Evolutionary conservation across 805 yeast species (phyloP), one percentile per base, ranked within the genome.

Genomic region (Saturnispora sekii): DNA sequence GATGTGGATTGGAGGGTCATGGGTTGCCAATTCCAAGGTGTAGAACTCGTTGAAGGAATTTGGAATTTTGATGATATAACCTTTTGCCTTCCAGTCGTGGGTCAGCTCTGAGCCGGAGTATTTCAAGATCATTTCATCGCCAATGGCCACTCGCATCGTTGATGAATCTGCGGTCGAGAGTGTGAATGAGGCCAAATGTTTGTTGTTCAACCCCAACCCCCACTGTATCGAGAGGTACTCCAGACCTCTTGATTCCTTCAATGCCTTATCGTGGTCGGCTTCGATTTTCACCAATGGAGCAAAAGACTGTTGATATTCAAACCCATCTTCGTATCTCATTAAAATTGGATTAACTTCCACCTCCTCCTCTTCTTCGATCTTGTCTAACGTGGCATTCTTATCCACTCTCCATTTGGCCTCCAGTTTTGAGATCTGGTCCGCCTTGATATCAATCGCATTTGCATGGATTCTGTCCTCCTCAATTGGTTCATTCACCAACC

Each of bases 381-480:
- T 95, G 28, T 69, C 73, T n/a, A 85, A 66, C 1, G 86, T 80
- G 4, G 90, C 87, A 43, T 74, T 72, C 50, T 77, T 72, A 57
- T 86, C 77, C 26, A 76, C 68, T 55, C 84, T 73, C 96, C 96
- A 88, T 57, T 81, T 77, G 1, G 81, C 78, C 61, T 88, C 97
- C 38, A 89, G 67, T 53, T 77, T 75, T 3, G 78, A 60, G 29
- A 88, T 83, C 60, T 85, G 87, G 26, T 75, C 68, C 36, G 76
- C 72, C 0, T 81, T 66, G 30, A 84, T 71, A n/a, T 69, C 57
- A 36, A 74, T 70, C 1, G 88, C 71, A 38, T 66, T 66, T n/a
- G 45, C 14, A 7, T 43, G 41, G n/a, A 77, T 55, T 46, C 69
- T 60, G 40, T 80, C 84, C 28, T 76, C 85, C 44, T 81, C 87